Percentiles rank a stretch among this genome's conserved stretches.
These are phyloP conservation scores for Plenodomus lindquistii DNA, from an alignment of 2,329 filamentous ascomycete species.

Conservation along the genomic window DNA sequence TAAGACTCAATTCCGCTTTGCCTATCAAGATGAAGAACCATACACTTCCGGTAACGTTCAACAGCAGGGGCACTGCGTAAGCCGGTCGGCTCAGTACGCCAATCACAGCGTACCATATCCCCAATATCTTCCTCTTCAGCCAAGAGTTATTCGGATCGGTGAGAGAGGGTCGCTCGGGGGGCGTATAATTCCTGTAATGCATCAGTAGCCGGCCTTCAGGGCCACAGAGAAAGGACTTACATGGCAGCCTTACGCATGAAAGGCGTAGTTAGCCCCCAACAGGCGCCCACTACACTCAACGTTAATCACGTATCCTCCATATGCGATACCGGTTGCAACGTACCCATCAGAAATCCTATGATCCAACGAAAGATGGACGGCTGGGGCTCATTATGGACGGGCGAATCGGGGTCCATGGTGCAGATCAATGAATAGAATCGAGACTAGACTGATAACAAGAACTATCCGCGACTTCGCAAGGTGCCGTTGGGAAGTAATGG, in stretches of 20 bases:
- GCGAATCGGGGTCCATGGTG: slow-evolving; percentile 38
- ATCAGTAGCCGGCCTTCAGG: slow-evolving; percentile 1
- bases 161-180: slow-evolving; percentile 45
- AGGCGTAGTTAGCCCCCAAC: slow-evolving; percentile 86
- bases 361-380: slow-evolving; percentile 74
- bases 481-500: background rate
- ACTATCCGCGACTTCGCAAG: background rate
- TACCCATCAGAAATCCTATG: slow-evolving; percentile 78
- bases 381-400: slow-evolving; percentile 25
- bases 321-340: background rate
- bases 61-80: slow-evolving; percentile 80
- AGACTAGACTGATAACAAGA: background rate
- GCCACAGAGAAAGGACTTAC: slow-evolving; percentile 1
- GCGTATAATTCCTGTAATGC: slow-evolving; percentile 60
- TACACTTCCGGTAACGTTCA: slow-evolving; percentile 90
- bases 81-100: slow-evolving; percentile 80
- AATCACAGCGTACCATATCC: slow-evolving; percentile 71
- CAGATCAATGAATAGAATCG: background rate
- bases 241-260: slow-evolving; percentile 89
- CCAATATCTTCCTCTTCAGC: slow-evolving; percentile 65
- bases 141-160: slow-evolving; percentile 55
- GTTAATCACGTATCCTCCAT: background rate
- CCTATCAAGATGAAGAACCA: slow-evolving; percentile 98
- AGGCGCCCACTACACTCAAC: slow-evolving; percentile 64
- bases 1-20: slow-evolving; percentile 87